Evolutionary conservation across 2,329 filamentous ascomycete genomes (phyloP), one percentile per base, ranked within the genome.

Genomic region (Paraphaeosphaeria minitans): DNA sequence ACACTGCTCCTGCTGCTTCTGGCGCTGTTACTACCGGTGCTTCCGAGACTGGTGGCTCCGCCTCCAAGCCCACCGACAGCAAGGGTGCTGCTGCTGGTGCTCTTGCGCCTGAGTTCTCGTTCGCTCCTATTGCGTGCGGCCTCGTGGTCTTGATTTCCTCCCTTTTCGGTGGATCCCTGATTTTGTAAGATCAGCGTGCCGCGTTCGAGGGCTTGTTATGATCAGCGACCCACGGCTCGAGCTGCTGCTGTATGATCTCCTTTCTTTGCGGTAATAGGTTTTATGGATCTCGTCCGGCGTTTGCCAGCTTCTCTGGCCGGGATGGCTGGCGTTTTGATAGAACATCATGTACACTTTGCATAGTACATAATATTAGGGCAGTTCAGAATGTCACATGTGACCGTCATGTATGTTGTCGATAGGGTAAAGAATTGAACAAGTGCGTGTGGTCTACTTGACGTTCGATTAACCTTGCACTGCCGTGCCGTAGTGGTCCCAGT

Each of bases 111-210:
- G 80, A 81, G 62, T 72, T 84, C 60, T 76, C 78, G 53, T 65
- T 83, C 53, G 81, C 81, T 63, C 83, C 85, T 55, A 68, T 85
- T 52, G 71, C 84, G 27, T 83, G 82, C 67, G 80, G 80, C 53
- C 72, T 81, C 43, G 78, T 84, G 24, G 81, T 87, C 10, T 66
- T 83, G 41, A 60, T 82, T 55, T 85, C 83, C 46, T 81, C 82
- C 16, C 57, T 87, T 14, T 78, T 87, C 59, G 85, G 85, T 39
- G 84, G 83, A 56, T 65, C 77, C 56, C 71, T 83, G 52, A 66
- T 80, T 58, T 68, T 81, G 75, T 72, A 68, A 68, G 52, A 22
- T 37, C 19, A 52, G 48, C 31, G 39, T 33, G 46, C 29, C 6
- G 14, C n/a, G 51, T 45, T 35, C n/a, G 31, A 41, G 50, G 45